Conservation (phyloP, 306 rosid genomes). For the Inga oerstediana region DNA sequence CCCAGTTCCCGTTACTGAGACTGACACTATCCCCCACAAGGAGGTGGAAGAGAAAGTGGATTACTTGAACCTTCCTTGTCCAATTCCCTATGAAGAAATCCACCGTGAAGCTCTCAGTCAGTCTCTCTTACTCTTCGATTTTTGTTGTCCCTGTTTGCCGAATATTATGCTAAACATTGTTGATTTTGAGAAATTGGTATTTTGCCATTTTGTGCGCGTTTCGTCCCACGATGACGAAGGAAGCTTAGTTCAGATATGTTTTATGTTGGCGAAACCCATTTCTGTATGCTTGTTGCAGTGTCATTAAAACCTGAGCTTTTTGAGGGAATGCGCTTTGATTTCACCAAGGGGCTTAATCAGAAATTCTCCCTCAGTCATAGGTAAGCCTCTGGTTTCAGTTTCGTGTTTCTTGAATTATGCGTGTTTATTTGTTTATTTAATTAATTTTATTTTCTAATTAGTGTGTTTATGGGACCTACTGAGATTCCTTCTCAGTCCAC, state of each 20-base stretch:
- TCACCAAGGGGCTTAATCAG: constrained; percentile 87
- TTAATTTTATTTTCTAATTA: constrained; percentile 33
- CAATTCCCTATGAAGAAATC: constrained; percentile 92
- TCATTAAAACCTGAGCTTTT: constrained; percentile 91
- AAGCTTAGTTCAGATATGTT: not conserved
- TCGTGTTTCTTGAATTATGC: not conserved
- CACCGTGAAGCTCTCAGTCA: constrained; percentile 97
- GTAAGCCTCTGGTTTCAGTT: constrained; percentile 34
- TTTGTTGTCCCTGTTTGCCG: not conserved
- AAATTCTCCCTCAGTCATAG: constrained; percentile 96
- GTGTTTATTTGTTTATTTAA: not conserved
- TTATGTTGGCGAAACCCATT: not conserved
- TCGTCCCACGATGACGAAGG: not conserved
- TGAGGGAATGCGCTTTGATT: constrained; percentile 96
- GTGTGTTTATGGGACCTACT: constrained; percentile 89
- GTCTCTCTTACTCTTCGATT: constrained; percentile 8
- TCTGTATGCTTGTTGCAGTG: constrained; percentile 48
- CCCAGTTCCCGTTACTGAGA: constrained; percentile 11
- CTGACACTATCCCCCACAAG: not conserved
- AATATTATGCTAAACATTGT: not conserved
- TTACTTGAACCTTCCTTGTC: constrained; percentile 86
- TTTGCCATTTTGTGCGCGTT: not conserved
- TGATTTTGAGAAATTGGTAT: not conserved
- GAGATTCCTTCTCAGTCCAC: constrained; percentile 91
- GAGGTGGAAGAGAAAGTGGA: constrained; percentile 58